phyloP scores from a whole-genome alignment of 2,329 filamentous ascomycete species.

The Thelonectria rubi region DNA sequence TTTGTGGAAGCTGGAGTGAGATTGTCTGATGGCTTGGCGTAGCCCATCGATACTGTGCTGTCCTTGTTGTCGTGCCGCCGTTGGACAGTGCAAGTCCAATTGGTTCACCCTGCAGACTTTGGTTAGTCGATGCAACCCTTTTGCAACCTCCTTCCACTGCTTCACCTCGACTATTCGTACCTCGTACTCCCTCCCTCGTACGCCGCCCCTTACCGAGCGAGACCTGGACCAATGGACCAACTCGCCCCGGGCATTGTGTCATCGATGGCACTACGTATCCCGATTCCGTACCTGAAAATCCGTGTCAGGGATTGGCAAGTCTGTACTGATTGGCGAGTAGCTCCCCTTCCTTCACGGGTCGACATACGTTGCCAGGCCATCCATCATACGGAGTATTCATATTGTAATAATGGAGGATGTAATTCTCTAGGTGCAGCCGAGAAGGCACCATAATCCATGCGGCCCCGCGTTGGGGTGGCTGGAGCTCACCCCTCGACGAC shows the following conservation, averaged over 20 bases:
- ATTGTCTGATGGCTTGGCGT: background rate
- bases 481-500: constrained; percentile 24
- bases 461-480: constrained; percentile 37
- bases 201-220: constrained; percentile 29
- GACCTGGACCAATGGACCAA: constrained; percentile 27
- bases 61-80: background rate
- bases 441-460: constrained; percentile 18
- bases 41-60: background rate
- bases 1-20: constrained; percentile 31
- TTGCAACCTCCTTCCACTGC: constrained; percentile 26
- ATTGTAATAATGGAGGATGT: background rate
- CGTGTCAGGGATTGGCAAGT: constrained; percentile 13
- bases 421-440: constrained; percentile 1
- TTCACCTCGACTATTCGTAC: constrained; percentile 16
- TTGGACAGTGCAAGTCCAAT: constrained; percentile 11
- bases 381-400: background rate
- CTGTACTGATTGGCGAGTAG: constrained; percentile 37
- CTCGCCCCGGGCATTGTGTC: constrained; percentile 36
- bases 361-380: constrained; percentile 1
- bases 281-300: constrained; percentile 10
- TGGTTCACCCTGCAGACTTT: constrained; percentile 16
- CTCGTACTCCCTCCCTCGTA: too few species aligned
- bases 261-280: constrained; percentile 36
- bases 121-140: constrained; percentile 30
- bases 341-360: constrained; percentile 17